Evolutionary conservation across 768 basidiomycete species (phyloP).

Genomic region (Pleurotus djamor): DNA sequence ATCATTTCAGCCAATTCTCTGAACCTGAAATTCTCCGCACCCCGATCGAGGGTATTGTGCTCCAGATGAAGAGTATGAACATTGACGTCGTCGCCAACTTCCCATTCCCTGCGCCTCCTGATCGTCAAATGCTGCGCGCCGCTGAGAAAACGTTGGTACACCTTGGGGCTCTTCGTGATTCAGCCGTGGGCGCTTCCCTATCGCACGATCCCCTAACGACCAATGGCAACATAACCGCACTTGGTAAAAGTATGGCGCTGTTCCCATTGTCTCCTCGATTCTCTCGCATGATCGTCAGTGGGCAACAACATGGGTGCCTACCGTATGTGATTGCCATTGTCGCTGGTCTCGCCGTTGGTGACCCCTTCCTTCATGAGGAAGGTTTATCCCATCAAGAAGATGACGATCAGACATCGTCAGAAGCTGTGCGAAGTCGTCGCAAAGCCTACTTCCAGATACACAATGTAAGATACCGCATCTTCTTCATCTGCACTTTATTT

Average conservation of each 20-base stretch:
- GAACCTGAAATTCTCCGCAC: conserved; percentile 92
- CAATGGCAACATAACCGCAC: conserved; percentile 72
- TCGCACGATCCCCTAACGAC: conserved; percentile 18
- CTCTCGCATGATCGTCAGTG: conserved; percentile 93
- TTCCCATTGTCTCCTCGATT: conserved; percentile 95
- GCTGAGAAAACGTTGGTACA: conserved; percentile 81
- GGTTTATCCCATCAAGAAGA: conserved; percentile 45
- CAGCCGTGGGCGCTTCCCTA: conserved; percentile 15
- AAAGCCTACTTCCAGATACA: conserved; percentile 84
- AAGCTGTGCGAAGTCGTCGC: conserved; percentile 56
- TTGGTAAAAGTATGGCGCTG: conserved; percentile 90
- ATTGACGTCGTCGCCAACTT: conserved; percentile 97
- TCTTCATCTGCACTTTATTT: too few relatives aligned
- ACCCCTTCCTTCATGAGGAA: conserved; percentile 91
- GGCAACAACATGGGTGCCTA: conserved; percentile 79
- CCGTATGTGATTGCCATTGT: conserved; percentile 92
- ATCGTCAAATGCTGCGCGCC: conserved; percentile 67
- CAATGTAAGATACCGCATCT: conserved; percentile 43
- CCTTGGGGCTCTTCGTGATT: conserved; percentile 73
- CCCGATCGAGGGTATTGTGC: conserved; percentile 94
- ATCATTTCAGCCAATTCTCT: conserved; percentile 86
- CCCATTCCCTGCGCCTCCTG: conserved; percentile 96
- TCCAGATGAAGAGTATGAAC: conserved; percentile 99
- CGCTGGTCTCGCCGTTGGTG: conserved; percentile 89
- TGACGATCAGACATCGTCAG: conserved; percentile 46